These are phyloP conservation scores for Phoma sp. DNA, from an alignment of 2,329 filamentous ascomycete species.

Conservation along the genomic window DNA sequence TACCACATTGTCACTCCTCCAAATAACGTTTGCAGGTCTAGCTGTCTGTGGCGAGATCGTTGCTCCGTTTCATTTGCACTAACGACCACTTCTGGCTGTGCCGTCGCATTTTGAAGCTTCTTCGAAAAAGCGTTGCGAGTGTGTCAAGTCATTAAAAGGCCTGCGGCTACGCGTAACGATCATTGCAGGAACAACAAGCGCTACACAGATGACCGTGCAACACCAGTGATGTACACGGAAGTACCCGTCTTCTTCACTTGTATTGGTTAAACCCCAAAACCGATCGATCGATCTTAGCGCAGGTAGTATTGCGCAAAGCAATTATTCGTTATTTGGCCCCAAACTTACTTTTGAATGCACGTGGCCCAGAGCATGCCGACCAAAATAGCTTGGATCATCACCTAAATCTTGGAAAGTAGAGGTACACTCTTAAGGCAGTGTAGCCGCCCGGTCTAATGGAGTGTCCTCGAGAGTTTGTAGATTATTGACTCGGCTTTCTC, in stretches of 20 bases:
- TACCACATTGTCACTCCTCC: too few relatives aligned
- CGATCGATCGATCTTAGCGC: not conserved
- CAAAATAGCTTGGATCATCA: not conserved
- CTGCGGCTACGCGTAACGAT: too few relatives aligned
- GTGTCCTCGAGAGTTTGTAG: not conserved
- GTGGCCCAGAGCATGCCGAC: not conserved
- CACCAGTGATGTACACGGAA: too few relatives aligned
- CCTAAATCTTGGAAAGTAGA: not conserved
- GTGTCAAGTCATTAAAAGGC: too few relatives aligned
- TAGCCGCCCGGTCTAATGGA: not conserved
- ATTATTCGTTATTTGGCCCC: not conserved
- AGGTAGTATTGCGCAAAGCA: not conserved
- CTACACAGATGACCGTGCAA: too few relatives aligned
- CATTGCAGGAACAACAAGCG: not conserved
- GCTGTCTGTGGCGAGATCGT: not conserved
- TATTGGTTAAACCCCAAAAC: too few relatives aligned
- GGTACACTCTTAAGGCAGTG: not conserved
- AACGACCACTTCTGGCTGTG: too few relatives aligned
- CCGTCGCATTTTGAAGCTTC: not conserved
- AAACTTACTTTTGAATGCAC: not conserved
- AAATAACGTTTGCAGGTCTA: not conserved
- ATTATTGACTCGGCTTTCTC: not conserved
- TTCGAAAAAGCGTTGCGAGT: too few relatives aligned
- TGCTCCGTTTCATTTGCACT: not conserved
- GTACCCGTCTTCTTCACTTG: not conserved